Conservation (phyloP, 305 asterid species). For the Ilex paraguariensis region DNA sequence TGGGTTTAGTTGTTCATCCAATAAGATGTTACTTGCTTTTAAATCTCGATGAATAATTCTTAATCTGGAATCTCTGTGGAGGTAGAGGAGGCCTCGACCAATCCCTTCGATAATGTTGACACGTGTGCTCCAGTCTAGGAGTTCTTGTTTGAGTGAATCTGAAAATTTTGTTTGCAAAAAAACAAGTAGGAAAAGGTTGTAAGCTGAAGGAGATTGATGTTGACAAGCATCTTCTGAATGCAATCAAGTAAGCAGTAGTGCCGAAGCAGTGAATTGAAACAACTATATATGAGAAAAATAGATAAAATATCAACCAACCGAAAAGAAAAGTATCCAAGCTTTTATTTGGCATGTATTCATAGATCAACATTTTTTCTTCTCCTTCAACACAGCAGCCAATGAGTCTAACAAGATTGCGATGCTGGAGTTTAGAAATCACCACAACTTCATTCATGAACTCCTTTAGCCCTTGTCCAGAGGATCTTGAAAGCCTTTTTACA, state of each 20-base stretch:
- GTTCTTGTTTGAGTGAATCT: conserved; percentile 1
- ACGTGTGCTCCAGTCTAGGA: conserved; percentile 20
- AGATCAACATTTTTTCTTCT: conserved; percentile 18
- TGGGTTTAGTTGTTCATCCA: conserved; percentile 16
- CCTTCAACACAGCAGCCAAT: conserved; percentile 17
- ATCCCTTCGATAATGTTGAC: conserved; percentile 14
- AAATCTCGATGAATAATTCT: conserved; percentile 19
- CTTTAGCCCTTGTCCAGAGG: conserved; percentile 18
- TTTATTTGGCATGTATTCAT: conserved; percentile 21
- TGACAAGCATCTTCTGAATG: background rate
- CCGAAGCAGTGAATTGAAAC: background rate
- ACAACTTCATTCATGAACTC: conserved; percentile 20
- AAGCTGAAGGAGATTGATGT: background rate
- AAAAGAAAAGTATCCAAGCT: conserved; percentile 21
- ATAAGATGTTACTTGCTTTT: conserved; percentile 20
- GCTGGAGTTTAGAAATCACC: conserved; percentile 22
- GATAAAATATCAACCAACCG: conserved; percentile 4
- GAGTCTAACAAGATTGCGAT: conserved; percentile 20
- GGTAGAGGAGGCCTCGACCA: conserved; percentile 21
- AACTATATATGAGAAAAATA: no score
- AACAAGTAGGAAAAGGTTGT: background rate
- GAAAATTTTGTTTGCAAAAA: background rate
- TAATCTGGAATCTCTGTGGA: conserved; percentile 20
- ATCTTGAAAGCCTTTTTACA: conserved; percentile 12
- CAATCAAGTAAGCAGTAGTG: background rate